A percentile compares a stretch with the other conserved stretches of the same genome.
Evolutionary conservation across 257 asterid species (phyloP).

Genomic region (Misopates orontium): DNA sequence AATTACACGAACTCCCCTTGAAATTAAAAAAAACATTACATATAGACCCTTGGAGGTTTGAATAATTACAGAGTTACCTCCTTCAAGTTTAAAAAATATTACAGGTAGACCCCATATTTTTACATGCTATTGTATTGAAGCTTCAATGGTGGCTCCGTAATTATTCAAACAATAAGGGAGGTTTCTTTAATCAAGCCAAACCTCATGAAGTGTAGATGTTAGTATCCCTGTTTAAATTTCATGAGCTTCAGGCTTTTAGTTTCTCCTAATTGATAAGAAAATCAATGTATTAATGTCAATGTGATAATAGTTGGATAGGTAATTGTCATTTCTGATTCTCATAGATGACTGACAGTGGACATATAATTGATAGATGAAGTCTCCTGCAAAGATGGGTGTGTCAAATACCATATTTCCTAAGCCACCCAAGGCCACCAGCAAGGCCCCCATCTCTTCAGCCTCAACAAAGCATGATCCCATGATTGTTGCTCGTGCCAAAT

Average conservation of each 20-base stretch:
- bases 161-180: no score
- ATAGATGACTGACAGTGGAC: constrained; percentile 19
- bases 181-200: no score
- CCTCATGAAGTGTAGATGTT: no score
- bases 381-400: constrained; percentile 42
- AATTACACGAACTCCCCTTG: no score
- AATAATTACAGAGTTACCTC: no score
- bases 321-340: constrained; percentile 16
- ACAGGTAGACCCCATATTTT: no score
- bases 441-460: constrained; percentile 38
- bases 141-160: no score
- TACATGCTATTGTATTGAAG: no score
- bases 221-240: no score
- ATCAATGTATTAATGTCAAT: neutral
- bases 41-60: no score
- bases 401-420: constrained; percentile 42
- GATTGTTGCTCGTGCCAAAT: constrained; percentile 49
- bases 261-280: neutral
- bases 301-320: constrained; percentile 2
- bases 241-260: constrained; percentile 1
- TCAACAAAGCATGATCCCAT: constrained; percentile 57
- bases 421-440: constrained; percentile 51
- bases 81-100: no score
- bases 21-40: no score
- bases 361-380: constrained; percentile 33